phyloP scores from a whole-genome alignment of 345 rosid species.

The Syzygium aqueum region DNA sequence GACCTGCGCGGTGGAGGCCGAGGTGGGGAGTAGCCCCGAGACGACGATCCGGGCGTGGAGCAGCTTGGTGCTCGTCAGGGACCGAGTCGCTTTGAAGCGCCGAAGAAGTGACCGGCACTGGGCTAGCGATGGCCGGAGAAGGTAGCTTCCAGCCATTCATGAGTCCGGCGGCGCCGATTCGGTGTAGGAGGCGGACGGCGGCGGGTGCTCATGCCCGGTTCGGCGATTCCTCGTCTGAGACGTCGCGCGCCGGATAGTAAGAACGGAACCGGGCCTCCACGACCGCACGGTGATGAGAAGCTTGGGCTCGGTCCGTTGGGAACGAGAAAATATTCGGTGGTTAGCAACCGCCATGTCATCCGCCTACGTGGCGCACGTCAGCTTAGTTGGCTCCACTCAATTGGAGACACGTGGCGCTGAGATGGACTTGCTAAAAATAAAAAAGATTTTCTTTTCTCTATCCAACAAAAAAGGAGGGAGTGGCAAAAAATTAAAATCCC shows the following conservation, averaged over 20 bases:
- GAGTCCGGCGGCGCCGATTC: slow-evolving; percentile 1
- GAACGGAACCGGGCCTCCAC: background rate
- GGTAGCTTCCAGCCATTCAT: slow-evolving; percentile 2
- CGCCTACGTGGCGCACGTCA: no score
- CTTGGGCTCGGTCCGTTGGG: no score
- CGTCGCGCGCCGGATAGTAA: background rate
- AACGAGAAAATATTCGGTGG: no score
- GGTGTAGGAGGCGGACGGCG: background rate
- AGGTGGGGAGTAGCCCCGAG: background rate
- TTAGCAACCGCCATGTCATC: no score
- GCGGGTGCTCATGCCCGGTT: background rate
- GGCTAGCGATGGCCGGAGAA: background rate
- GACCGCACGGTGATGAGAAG: no score
- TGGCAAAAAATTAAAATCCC: no score
- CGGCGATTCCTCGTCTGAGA: background rate
- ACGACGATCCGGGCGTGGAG: slow-evolving; percentile 7
- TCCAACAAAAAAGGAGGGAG: no score
- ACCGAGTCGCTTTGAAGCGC: background rate
- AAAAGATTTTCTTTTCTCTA: no score
- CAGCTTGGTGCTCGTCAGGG: background rate
- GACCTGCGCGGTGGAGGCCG: background rate
- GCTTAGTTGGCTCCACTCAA: no score
- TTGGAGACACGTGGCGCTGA: no score
- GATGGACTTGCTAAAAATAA: no score
- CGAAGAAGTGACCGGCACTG: slow-evolving; percentile 1